Evolutionary conservation across 106 monocot species (phyloP).

Genomic region (Narthecium ossifragum): DNA sequence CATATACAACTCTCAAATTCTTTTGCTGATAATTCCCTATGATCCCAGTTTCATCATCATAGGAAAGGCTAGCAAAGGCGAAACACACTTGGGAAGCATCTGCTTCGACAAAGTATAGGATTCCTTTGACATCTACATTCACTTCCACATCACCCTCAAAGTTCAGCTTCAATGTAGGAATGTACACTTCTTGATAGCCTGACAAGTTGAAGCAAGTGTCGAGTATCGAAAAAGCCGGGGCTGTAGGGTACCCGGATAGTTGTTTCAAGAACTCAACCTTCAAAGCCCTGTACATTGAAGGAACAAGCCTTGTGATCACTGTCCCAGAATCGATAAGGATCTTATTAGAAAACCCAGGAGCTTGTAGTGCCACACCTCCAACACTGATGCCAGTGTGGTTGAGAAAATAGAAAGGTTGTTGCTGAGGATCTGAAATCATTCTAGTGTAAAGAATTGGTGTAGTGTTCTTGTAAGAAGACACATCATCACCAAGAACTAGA

Average conservation of each 20-base stretch:
- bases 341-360: conserved; percentile 25
- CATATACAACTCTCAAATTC: conserved; percentile 77
- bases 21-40: conserved; percentile 94
- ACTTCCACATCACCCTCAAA: conserved; percentile 57
- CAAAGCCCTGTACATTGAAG: conserved; percentile 58
- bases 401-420: conserved; percentile 54
- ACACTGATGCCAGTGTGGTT: conserved; percentile 60
- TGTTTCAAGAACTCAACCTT: conserved; percentile 58
- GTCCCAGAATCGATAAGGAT: conserved; percentile 82
- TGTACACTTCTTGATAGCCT: conserved; percentile 37
- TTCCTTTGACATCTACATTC: conserved; percentile 54
- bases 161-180: conserved; percentile 52
- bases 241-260: conserved; percentile 39
- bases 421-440: conserved; percentile 31
- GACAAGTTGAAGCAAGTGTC: conserved; percentile 71
- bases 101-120: conserved; percentile 62
- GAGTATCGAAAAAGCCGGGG: conserved; percentile 52
- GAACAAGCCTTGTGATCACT: conserved; percentile 64
- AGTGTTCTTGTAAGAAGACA: conserved; percentile 34
- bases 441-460: conserved; percentile 48
- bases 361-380: conserved; percentile 40
- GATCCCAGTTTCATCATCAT: conserved; percentile 59
- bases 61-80: conserved; percentile 47
- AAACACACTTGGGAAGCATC: conserved; percentile 84
- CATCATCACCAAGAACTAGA: conserved; percentile 44